These are phyloP conservation scores for Fraxinus ornus DNA, from an alignment of 305 asterid species.

Conservation along the genomic window DNA sequence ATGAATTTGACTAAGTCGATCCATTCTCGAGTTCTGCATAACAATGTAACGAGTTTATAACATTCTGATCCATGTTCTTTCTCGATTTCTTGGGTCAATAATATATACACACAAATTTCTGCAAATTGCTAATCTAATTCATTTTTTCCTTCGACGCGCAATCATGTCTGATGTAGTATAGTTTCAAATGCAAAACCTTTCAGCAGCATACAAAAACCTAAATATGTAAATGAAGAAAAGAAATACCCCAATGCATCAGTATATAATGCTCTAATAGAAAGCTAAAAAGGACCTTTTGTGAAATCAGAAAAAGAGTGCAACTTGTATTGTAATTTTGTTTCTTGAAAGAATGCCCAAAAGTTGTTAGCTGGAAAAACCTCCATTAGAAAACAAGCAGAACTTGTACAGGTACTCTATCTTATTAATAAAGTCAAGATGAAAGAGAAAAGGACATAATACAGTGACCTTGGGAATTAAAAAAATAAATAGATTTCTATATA, in stretches of 20 bases:
- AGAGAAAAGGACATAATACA: background rate
- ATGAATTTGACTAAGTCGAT: background rate
- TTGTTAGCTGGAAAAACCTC: constrained; percentile 28
- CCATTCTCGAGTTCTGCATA: background rate
- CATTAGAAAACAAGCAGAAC: constrained; percentile 21
- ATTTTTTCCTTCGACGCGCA: background rate
- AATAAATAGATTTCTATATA: constrained; percentile 22
- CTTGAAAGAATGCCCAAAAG: constrained; percentile 34
- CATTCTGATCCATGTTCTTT: background rate
- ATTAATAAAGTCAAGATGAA: constrained; percentile 41
- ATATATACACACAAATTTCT: background rate
- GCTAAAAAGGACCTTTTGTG: constrained; percentile 73
- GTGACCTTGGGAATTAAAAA: background rate
- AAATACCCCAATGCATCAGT: constrained; percentile 20
- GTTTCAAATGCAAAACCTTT: constrained; percentile 10
- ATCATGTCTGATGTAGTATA: background rate
- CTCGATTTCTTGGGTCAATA: background rate
- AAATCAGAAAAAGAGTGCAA: constrained; percentile 47
- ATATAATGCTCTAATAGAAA: constrained; percentile 40
- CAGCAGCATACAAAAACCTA: background rate
- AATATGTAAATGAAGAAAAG: constrained; percentile 8
- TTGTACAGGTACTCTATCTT: constrained; percentile 27
- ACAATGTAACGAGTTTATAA: background rate
- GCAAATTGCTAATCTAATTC: background rate
- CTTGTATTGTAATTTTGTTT: constrained; percentile 53